phyloP scores from a whole-genome alignment of 2,329 filamentous ascomycete genomes.

The Fusarium hainanense region DNA sequence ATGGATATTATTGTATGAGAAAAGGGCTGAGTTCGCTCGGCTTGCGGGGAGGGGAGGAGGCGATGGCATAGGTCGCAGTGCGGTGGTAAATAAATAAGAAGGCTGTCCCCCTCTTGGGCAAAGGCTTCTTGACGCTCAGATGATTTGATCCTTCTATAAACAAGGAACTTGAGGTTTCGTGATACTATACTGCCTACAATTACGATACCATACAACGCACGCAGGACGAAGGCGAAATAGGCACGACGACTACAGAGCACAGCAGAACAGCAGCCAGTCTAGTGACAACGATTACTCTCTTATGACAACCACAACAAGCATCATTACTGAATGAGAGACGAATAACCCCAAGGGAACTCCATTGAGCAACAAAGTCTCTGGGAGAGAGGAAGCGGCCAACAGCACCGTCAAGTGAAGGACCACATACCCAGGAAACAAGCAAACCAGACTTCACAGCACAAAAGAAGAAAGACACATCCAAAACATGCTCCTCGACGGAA shows the following conservation, averaged over 20 bases:
- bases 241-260: slow-evolving; percentile 3
- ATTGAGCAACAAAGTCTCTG: slow-evolving; percentile 30
- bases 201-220: slow-evolving; percentile 6
- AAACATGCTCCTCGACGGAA: slow-evolving; percentile 48
- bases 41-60: slow-evolving; percentile 37
- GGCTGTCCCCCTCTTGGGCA: slow-evolving; percentile 23
- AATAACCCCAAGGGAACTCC: not conserved
- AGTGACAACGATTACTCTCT: slow-evolving; percentile 7
- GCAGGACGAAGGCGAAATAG: slow-evolving; percentile 26
- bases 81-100: slow-evolving; percentile 33
- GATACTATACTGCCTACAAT: not conserved
- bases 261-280: not conserved
- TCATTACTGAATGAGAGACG: slow-evolving; percentile 19
- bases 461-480: not conserved
- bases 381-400: slow-evolving; percentile 16
- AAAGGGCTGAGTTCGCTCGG: slow-evolving; percentile 40
- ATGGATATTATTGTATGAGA: slow-evolving; percentile 23
- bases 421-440: not conserved
- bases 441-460: not conserved
- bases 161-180: slow-evolving; percentile 25
- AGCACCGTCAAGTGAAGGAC: slow-evolving; percentile 3
- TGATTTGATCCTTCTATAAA: slow-evolving; percentile 8
- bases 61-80: not conserved
- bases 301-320: slow-evolving; percentile 1
- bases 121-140: slow-evolving; percentile 8